phyloP scores from a whole-genome alignment of 2,329 filamentous ascomycete genomes.

The Bipolaris zeicola region DNA sequence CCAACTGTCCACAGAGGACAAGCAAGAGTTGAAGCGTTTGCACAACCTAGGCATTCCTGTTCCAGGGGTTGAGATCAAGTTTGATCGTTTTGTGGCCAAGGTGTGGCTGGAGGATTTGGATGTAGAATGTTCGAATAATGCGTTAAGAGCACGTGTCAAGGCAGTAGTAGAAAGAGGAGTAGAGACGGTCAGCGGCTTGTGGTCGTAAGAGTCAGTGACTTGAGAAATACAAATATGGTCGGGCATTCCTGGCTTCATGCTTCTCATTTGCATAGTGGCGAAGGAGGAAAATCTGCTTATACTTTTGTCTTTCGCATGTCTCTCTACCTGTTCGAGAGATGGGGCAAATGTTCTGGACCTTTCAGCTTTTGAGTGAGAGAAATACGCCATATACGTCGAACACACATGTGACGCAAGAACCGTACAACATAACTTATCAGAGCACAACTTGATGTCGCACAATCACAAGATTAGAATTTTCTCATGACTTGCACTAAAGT shows the following conservation, averaged over 20 bases:
- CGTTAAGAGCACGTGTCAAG: conserved; percentile 81
- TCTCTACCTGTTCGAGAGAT: background rate
- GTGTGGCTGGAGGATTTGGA: conserved; percentile 93
- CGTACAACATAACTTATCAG: too few relatives aligned
- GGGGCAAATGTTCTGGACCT: background rate
- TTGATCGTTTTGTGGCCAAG: conserved; percentile 84
- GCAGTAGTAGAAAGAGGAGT: conserved; percentile 89
- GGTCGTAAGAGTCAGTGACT: conserved; percentile 16
- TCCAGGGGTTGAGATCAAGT: conserved; percentile 82
- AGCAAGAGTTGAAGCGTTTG: conserved; percentile 72
- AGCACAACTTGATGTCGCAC: too few relatives aligned
- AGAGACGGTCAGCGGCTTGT: conserved; percentile 68
- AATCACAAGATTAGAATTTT: too few relatives aligned
- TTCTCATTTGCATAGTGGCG: background rate
- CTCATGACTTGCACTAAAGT: too few relatives aligned
- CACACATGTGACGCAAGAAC: background rate
- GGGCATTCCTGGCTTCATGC: background rate
- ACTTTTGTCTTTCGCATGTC: background rate
- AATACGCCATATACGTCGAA: background rate
- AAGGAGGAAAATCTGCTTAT: background rate
- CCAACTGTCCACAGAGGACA: conserved; percentile 27
- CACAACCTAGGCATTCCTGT: conserved; percentile 88
- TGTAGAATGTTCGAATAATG: conserved; percentile 80
- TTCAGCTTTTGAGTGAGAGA: background rate
- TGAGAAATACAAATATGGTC: background rate